Evolutionary conservation across 2,329 filamentous ascomycete genomes (phyloP).

Genomic region (Penicillium sp.): DNA sequence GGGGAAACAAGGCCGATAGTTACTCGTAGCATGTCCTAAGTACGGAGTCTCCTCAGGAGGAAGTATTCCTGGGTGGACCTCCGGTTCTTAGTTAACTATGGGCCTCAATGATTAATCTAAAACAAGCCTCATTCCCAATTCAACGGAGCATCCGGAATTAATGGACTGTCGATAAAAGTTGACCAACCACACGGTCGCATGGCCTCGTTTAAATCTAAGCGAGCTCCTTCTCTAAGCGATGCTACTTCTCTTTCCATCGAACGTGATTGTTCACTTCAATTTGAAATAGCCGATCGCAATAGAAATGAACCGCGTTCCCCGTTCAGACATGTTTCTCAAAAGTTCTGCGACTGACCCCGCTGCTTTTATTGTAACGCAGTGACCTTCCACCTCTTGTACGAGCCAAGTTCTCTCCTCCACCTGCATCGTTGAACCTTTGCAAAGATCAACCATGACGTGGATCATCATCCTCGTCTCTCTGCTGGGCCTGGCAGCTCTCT

Average conservation of each 20-base stretch:
- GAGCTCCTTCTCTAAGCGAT: conserved; percentile 20
- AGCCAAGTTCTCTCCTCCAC: not conserved
- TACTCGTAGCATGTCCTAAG: no score
- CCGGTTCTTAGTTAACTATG: not conserved
- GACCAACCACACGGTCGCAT: conserved; percentile 9
- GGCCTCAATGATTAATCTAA: not conserved
- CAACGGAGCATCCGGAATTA: not conserved
- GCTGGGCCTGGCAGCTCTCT: conserved; percentile 20
- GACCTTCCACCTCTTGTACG: not conserved
- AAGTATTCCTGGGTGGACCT: not conserved
- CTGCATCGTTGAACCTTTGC: not conserved
- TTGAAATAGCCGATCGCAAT: not conserved
- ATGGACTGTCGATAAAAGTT: not conserved
- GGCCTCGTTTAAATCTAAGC: conserved; percentile 16
- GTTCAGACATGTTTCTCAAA: not conserved
- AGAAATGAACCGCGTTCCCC: not conserved
- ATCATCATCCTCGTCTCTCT: conserved; percentile 13
- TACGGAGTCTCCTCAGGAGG: no score
- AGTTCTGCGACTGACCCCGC: not conserved
- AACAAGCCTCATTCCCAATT: not conserved
- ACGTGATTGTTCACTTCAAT: not conserved
- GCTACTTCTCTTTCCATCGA: not conserved
- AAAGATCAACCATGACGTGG: conserved; percentile 6
- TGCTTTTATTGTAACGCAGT: not conserved
- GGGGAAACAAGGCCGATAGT: no score